These are phyloP conservation scores for Tylopilus sp. DNA, from an alignment of 1,284 basidiomycete genomes.

Conservation along the genomic window DNA sequence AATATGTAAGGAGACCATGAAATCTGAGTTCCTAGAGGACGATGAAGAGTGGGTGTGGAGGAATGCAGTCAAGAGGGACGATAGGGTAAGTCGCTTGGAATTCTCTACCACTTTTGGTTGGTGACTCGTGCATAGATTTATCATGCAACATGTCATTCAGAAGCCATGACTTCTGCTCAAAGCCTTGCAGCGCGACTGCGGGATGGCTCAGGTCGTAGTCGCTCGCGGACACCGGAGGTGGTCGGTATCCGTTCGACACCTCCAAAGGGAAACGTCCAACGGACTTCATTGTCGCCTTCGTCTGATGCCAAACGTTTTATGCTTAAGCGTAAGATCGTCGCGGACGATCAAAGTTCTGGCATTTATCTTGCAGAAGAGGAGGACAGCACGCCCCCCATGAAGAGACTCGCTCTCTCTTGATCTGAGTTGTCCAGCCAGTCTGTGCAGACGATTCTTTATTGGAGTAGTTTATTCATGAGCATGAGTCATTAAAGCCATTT, in stretches of 20 bases:
- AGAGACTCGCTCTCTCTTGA: slow-evolving; percentile 48
- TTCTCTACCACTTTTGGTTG: neutral
- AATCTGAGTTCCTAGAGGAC: slow-evolving; percentile 91
- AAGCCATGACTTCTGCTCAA: slow-evolving; percentile 61
- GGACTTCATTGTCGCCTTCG: slow-evolving; percentile 44
- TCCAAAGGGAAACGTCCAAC: slow-evolving; percentile 31
- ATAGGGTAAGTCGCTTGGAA: slow-evolving; percentile 48
- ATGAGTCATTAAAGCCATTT: slow-evolving; percentile 14
- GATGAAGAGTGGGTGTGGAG: slow-evolving; percentile 99
- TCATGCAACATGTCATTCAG: slow-evolving; percentile 90
- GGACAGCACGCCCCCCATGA: slow-evolving; percentile 52
- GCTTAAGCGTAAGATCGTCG: slow-evolving; percentile 68
- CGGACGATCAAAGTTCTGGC: slow-evolving; percentile 38
- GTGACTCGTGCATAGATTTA: slow-evolving; percentile 54
- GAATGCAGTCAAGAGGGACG: slow-evolving; percentile 84
- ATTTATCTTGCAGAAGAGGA: slow-evolving; percentile 29
- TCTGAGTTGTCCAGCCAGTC: slow-evolving; percentile 19
- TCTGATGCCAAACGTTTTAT: slow-evolving; percentile 50
- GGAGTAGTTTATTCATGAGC: slow-evolving; percentile 35
- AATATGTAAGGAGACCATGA: slow-evolving; percentile 94
- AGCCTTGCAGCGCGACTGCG: slow-evolving; percentile 63
- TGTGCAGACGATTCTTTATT: slow-evolving; percentile 30
- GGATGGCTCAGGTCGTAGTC: slow-evolving; percentile 59
- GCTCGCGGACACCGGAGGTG: slow-evolving; percentile 68
- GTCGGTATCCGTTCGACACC: slow-evolving; percentile 44